phyloP scores from a whole-genome alignment of 1,139 yeast species.

The Candida pseudoviswanathii region DNA sequence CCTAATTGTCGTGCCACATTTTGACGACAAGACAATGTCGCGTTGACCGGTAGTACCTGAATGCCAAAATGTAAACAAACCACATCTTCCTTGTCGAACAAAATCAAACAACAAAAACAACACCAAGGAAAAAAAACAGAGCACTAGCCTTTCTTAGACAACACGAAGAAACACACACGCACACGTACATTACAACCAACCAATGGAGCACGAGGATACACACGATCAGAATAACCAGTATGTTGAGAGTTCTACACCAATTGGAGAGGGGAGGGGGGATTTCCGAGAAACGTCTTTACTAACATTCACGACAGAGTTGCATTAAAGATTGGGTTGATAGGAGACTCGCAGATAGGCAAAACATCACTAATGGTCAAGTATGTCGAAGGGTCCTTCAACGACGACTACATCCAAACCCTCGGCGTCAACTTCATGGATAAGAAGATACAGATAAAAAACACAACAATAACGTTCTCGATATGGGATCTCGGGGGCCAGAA shows the following conservation, averaged over 20 bases:
- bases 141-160: too few species aligned
- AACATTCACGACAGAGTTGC: conserved; percentile 51
- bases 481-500: conserved; percentile 98
- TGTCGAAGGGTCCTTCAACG: conserved; percentile 92
- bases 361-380: conserved; percentile 96
- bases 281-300: conserved; percentile 1
- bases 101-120: conserved; percentile 1
- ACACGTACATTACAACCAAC: background rate
- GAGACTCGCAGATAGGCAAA: conserved; percentile 98
- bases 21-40: conserved; percentile 5
- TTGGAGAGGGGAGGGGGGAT: too few species aligned
- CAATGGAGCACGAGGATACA: conserved; percentile 11
- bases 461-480: conserved; percentile 87
- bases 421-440: conserved; percentile 97
- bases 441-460: conserved; percentile 80
- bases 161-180: conserved; percentile 2
- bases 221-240: conserved; percentile 40
- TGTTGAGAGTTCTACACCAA: too few species aligned
- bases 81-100: conserved; percentile 1
- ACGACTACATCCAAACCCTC: conserved; percentile 87
- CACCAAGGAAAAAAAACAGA: background rate
- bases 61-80: conserved; percentile 12
- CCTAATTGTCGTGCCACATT: conserved; percentile 2
- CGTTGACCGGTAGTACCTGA: conserved; percentile 3
- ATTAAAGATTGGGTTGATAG: conserved; percentile 88